Evolutionary conservation across 257 asterid genomes (phyloP), one percentile per base, ranked within the genome.

Genomic region (Scutellaria minor): DNA sequence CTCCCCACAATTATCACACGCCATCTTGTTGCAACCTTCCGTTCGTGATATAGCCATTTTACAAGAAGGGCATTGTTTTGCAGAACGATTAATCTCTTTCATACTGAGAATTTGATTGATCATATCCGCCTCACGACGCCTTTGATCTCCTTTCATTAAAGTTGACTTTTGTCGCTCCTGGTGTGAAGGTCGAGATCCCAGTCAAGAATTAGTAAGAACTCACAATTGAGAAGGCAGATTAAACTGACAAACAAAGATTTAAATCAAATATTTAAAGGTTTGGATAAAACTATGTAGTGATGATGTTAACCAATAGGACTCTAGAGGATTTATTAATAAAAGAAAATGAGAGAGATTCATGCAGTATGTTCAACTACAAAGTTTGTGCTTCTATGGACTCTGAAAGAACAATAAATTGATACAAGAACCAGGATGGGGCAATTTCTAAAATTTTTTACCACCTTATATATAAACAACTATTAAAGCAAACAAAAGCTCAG

Each of bases 1-100:
- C 48, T 69, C 67, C 67, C 95, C 96, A 75, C 97, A 93, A 73
- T 89, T 93, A 2, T 76, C 64, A 68, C 97, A 94, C 66, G 62
- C 86, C 85, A 94, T 89, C 83, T 91, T 94, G 78, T 94, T 94
- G 92, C 98, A 94, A 63, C 97, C 98, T 82, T 85, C 98, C 22
- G 84, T 83, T 71, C 93, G 86, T 22, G 94, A 82, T 71, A 91
- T 91, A 41, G 96, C 96, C 91, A 89, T 91, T 79, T 85, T 86
- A 84, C 98, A 93, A 20, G 87, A 79, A 81, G 98, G 98, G 85
- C 97, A 93, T 78, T 81, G 97, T 82, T 89, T 93, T 1, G 97
- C 89, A 76, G 50, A 73, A 48, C 75, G 81, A n/a, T 41, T 46
- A 62, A 91, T 91, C 81, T 83, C 90, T 79, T 65, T 79, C 74